A percentile compares a stretch with the other conserved stretches of the same genome.
Evolutionary conservation across 2,329 filamentous ascomycete species (phyloP).

Genomic region (Claviceps sp.): DNA sequence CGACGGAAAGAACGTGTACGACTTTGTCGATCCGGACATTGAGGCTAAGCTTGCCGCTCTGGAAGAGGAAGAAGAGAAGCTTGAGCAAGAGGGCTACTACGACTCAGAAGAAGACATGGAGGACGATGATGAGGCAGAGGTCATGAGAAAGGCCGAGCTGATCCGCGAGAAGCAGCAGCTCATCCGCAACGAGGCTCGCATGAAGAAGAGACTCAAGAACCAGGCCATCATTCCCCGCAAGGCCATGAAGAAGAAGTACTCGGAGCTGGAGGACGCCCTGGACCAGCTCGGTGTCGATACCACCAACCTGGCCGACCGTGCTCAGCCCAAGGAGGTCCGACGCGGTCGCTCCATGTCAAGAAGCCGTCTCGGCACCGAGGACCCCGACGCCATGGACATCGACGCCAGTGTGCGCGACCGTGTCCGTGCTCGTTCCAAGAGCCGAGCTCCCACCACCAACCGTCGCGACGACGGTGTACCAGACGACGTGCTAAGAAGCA

Average conservation of each 20-base stretch:
- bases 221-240: slow-evolving; percentile 82
- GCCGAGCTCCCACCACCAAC: slow-evolving; percentile 48
- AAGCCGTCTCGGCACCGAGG: slow-evolving; percentile 47
- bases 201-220: slow-evolving; percentile 97
- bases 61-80: slow-evolving; percentile 88
- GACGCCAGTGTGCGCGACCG: slow-evolving; percentile 45
- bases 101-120: slow-evolving; percentile 72
- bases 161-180: slow-evolving; percentile 91
- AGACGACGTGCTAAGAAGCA: slow-evolving; percentile 50
- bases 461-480: slow-evolving; percentile 66
- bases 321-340: slow-evolving; percentile 46
- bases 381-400: slow-evolving; percentile 64
- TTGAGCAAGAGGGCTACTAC: slow-evolving; percentile 88
- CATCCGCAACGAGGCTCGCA: slow-evolving; percentile 86
- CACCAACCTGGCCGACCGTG: slow-evolving; percentile 57
- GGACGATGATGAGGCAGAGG: slow-evolving; percentile 77
- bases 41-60: slow-evolving; percentile 81
- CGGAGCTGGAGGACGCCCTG: slow-evolving; percentile 75
- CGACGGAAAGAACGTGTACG: slow-evolving; percentile 93
- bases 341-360: slow-evolving; percentile 60
- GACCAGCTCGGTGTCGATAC: slow-evolving; percentile 79
- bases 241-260: slow-evolving; percentile 65
- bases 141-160: slow-evolving; percentile 80
- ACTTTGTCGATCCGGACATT: slow-evolving; percentile 95
- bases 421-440: slow-evolving; percentile 61